phyloP scores from a whole-genome alignment of 352 stramenopile species.

The Phytopythium kandeliae region DNA sequence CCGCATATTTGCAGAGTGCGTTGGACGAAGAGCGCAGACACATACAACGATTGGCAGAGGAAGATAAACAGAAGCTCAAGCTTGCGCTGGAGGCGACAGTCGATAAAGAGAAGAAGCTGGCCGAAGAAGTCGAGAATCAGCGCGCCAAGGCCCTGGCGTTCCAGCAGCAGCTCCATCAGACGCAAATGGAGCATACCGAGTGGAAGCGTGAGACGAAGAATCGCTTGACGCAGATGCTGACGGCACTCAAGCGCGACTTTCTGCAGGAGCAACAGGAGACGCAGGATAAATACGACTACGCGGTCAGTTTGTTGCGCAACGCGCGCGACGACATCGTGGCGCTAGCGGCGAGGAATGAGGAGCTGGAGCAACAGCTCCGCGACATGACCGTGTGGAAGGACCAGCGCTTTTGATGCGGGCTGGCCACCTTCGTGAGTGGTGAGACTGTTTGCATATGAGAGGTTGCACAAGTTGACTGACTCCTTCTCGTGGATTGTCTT shows the following conservation, averaged over 20 bases:
- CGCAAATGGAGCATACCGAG: conserved; percentile 51
- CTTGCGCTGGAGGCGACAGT: conserved; percentile 38
- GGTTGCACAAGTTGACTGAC: too few relatives aligned
- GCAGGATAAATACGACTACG: conserved; percentile 45
- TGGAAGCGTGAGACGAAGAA: conserved; percentile 43
- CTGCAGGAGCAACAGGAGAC: conserved; percentile 36
- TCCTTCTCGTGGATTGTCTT: not conserved
- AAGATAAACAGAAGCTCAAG: conserved; percentile 50
- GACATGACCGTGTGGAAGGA: conserved; percentile 32
- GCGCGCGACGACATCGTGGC: conserved; percentile 59
- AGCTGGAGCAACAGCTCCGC: conserved; percentile 43
- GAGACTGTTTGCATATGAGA: too few relatives aligned
- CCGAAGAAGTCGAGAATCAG: conserved; percentile 66
- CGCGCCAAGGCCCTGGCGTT: conserved; percentile 36
- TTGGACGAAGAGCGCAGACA: conserved; percentile 56
- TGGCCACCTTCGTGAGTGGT: too few relatives aligned
- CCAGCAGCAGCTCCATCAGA: conserved; percentile 49
- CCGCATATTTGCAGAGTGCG: conserved; percentile 45
- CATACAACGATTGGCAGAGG: conserved; percentile 52
- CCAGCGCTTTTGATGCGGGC: conserved; percentile 4
- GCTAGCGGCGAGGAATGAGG: conserved; percentile 44
- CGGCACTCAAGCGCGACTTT: conserved; percentile 48
- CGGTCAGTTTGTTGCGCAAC: conserved; percentile 40
- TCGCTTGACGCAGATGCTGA: conserved; percentile 42
- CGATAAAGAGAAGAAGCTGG: conserved; percentile 77